Evolutionary conservation across 2,329 filamentous ascomycete genomes (phyloP), one percentile per base, ranked within the genome.

Genomic region (Emergomyces orientalis): DNA sequence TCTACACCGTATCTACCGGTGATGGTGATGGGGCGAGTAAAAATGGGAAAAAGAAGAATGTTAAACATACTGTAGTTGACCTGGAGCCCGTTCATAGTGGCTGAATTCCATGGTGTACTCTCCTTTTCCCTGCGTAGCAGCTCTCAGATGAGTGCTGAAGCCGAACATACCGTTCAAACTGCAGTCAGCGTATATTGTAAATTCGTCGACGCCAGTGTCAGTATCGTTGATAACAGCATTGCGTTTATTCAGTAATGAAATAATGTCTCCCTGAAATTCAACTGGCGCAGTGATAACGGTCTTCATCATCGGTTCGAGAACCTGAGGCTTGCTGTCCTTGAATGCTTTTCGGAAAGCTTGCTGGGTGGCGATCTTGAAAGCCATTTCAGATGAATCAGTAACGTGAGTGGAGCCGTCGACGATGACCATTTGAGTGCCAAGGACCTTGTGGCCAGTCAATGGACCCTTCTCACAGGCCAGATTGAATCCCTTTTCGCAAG

Each of bases 91-190:
- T 60, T 89, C 86, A 72, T 99, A 99, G 79, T 97, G 94, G 76
- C 89, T 94, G 73, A 99, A 99, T 79, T 99, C 94, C 94, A 99
- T 97, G 71, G 85, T 89, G 74, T 97, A 99, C 80, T 99, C 94
- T 71, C 94, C 94, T 83, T 99, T 99, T 66, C 94, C 94, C 80
- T 99, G 94, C 1, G 92, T 97, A 27, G 92, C 90, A 17, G 94
- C 94, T 70, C 94, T 85, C 68, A 99, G 79, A 77, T 96, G 90
- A 51, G 88, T 90, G 71, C 88, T 92, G 80, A 99, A 97, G 66
- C 94, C 94, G 75, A 99, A 99, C 94, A 99, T 99, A 75, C 88
- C 86, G 76, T 97, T 96, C 74, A 99, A 78, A 74, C 88, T 92
- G 80, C 91, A 96, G 78, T 97, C 94, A 32, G 91, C 92, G 62